Conservation (phyloP, 163 green algal genomes). For the Coccomyxa subellipsoidea region DNA sequence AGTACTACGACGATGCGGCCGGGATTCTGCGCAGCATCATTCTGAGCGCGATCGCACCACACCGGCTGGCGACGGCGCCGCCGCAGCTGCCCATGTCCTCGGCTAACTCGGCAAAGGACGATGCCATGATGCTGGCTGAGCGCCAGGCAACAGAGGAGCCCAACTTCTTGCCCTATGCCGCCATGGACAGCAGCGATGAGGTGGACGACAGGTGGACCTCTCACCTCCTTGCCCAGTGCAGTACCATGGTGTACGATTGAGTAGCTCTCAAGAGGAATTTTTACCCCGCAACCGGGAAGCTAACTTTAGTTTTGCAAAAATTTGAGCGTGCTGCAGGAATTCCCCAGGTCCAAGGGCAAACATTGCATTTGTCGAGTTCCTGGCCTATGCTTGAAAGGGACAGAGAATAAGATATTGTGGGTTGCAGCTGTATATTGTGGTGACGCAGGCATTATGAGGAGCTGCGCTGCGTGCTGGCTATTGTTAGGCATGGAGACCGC, state of each 20-base stretch:
- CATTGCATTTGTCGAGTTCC: background rate
- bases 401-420: background rate
- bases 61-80: conserved; percentile 49
- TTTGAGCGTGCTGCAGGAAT: too few species aligned
- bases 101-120: conserved; percentile 3
- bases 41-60: conserved; percentile 69
- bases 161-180: conserved; percentile 4
- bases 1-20: conserved; percentile 88
- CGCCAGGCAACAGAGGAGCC: conserved; percentile 5
- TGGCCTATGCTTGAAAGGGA: background rate
- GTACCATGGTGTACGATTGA: too few species aligned
- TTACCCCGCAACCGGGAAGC: too few species aligned
- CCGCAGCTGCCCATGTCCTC: conserved; percentile 5
- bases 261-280: too few species aligned
- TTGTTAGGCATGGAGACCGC: conserved; percentile 94
- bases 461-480: conserved; percentile 91
- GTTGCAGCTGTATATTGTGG: background rate
- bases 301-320: too few species aligned
- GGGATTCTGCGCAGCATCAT: conserved; percentile 80
- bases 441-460: conserved; percentile 52
- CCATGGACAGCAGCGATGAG: background rate
- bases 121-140: conserved; percentile 14
- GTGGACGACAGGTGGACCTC: background rate
- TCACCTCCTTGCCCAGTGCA: background rate
- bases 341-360: too few species aligned